These are phyloP conservation scores for Fusarium sp. DNA, from an alignment of 2,329 filamentous ascomycete species.

Conservation along the genomic window DNA sequence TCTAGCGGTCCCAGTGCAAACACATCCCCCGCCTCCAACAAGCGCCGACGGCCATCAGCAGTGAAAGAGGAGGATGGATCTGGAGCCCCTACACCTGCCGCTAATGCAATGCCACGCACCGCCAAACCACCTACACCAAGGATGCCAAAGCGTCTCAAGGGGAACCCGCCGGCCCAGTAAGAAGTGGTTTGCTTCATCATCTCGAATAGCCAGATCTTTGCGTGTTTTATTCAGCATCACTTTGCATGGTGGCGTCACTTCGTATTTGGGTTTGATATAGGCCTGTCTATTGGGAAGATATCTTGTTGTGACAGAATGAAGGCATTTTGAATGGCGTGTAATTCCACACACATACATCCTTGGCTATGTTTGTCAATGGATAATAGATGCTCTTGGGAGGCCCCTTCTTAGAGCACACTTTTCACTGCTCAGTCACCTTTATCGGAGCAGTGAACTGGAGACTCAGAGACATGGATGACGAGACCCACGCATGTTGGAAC, in stretches of 20 bases:
- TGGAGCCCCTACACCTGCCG: slow-evolving; percentile 61
- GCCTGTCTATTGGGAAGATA: slow-evolving; percentile 41
- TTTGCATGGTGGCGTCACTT: slow-evolving; percentile 54
- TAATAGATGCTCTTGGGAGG: slow-evolving; percentile 17
- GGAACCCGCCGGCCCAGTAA: slow-evolving; percentile 54
- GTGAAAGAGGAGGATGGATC: slow-evolving; percentile 68
- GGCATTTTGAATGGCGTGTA: slow-evolving; percentile 39
- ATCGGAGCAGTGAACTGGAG: not conserved
- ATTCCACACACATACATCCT: slow-evolving; percentile 15
- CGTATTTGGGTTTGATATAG: slow-evolving; percentile 33
- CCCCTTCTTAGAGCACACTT: slow-evolving; percentile 2
- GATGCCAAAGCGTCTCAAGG: slow-evolving; percentile 67
- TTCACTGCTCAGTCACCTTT: not conserved
- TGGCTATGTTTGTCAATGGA: slow-evolving; percentile 22
- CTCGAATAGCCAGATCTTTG: not conserved
- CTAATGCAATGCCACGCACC: slow-evolving; percentile 63
- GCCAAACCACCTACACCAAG: slow-evolving; percentile 69
- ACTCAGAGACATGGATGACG: slow-evolving; percentile 2
- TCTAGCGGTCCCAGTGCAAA: slow-evolving; percentile 76
- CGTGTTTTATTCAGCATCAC: slow-evolving; percentile 49
- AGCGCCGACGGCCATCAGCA: slow-evolving; percentile 67
- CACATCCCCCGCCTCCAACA: slow-evolving; percentile 72
- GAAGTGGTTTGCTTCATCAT: not conserved
- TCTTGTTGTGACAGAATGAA: slow-evolving; percentile 37
- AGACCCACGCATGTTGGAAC: slow-evolving; percentile 6